Percentiles rank a stretch among this genome's conserved stretches.
Evolutionary conservation across 108 stramenopile genomes (phyloP).

Genomic region (Pseudonitzschia delicatissima): DNA sequence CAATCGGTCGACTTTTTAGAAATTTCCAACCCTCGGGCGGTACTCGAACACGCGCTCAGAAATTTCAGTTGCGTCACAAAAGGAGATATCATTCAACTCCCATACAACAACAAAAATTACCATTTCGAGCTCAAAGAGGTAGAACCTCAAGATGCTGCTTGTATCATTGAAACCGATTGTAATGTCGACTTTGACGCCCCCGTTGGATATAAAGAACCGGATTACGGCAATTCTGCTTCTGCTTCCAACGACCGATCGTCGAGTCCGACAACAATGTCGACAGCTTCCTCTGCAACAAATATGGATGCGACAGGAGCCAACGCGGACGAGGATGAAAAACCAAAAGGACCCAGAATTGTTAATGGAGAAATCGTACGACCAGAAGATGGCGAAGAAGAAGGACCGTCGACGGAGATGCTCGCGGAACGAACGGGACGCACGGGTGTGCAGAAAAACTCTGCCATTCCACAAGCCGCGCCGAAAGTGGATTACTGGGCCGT

Average conservation of each 20-base stretch:
- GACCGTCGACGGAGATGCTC: slow-evolving; percentile 36
- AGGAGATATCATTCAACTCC: slow-evolving; percentile 95
- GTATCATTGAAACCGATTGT: slow-evolving; percentile 95
- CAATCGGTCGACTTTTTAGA: slow-evolving; percentile 99
- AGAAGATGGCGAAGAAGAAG: slow-evolving; percentile 21
- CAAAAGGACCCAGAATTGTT: slow-evolving; percentile 60
- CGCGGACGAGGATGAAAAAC: slow-evolving; percentile 26
- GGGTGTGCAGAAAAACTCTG: slow-evolving; percentile 84
- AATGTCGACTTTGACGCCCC: slow-evolving; percentile 96
- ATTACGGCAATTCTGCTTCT: slow-evolving; percentile 23
- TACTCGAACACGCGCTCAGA: slow-evolving; percentile 93
- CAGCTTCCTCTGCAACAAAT: slow-evolving; percentile 26
- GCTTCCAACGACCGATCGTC: slow-evolving; percentile 44
- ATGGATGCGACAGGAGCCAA: slow-evolving; percentile 5
- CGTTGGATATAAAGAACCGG: slow-evolving; percentile 88
- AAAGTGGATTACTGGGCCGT: slow-evolving; percentile 87
- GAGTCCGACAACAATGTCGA: slow-evolving; percentile 56
- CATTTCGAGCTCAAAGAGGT: slow-evolving; percentile 95
- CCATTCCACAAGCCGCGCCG: slow-evolving; percentile 71
- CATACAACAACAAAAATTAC: slow-evolving; percentile 95
- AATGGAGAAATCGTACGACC: slow-evolving; percentile 78
- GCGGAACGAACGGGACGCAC: slow-evolving; percentile 75
- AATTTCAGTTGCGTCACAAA: slow-evolving; percentile 97
- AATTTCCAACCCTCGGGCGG: slow-evolving; percentile 97
- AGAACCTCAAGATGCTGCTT: slow-evolving; percentile 86